Conservation (phyloP, 495 filamentous ascomycete species). For the Lindgomyces ingoldianus region DNA sequence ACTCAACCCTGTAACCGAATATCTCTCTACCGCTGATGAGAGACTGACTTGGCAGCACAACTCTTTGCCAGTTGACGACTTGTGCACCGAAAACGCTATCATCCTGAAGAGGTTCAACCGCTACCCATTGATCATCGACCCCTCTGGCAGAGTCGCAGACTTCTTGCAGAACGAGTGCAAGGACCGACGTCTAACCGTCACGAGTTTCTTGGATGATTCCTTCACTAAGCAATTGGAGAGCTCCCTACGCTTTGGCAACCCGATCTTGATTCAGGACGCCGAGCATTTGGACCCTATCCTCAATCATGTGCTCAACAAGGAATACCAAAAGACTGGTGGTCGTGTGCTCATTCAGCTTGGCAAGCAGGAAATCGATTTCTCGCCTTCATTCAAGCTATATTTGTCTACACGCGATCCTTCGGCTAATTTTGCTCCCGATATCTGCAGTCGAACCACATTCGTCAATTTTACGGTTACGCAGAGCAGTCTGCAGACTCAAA, state of each 20-base stretch:
- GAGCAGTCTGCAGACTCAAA: conserved; percentile 97
- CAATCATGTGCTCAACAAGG: conserved; percentile 98
- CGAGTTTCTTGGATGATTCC: conserved; percentile 95
- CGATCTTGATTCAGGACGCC: conserved; percentile 97
- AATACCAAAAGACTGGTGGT: conserved; percentile 98
- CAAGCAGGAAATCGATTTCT: conserved; percentile 99
- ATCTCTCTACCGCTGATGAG: conserved; percentile 95
- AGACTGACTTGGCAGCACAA: conserved; percentile 91
- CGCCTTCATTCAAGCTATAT: conserved; percentile 93
- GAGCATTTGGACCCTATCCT: conserved; percentile 96
- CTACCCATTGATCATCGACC: conserved; percentile 97
- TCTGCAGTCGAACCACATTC: conserved; percentile 96
- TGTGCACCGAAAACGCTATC: conserved; percentile 98
- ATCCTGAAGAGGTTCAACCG: conserved; percentile 96
- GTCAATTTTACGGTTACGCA: conserved; percentile 99
- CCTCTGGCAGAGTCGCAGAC: conserved; percentile 88
- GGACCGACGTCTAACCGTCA: conserved; percentile 90
- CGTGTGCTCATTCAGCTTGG: conserved; percentile 97
- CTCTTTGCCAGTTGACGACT: conserved; percentile 94
- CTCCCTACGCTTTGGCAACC: conserved; percentile 94
- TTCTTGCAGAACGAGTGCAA: conserved; percentile 93
- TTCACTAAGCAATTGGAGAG: conserved; percentile 98
- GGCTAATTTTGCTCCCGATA: conserved; percentile 93
- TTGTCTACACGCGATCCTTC: conserved; percentile 95
- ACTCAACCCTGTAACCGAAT: conserved; percentile 93